phyloP scores from a whole-genome alignment of 1,284 basidiomycete species.

The Sporisorium scitamineum region DNA sequence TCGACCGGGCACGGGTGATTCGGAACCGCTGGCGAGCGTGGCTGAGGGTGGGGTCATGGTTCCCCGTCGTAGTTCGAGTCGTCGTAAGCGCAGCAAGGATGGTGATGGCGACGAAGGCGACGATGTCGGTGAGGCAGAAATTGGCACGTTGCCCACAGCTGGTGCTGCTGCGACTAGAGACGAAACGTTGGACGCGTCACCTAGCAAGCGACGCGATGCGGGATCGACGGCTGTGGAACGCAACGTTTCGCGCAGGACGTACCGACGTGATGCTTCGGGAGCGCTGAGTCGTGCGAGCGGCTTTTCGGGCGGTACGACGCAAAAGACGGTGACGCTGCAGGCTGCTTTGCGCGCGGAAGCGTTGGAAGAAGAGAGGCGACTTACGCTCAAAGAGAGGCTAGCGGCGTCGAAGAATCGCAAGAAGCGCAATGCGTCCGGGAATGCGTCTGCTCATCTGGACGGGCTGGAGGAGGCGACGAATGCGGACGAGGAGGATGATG shows the following conservation, averaged over 20 bases:
- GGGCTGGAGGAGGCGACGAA: slow-evolving; percentile 26
- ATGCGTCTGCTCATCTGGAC: slow-evolving; percentile 23
- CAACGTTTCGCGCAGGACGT: slow-evolving; percentile 20
- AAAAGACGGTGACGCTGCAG: slow-evolving; percentile 53
- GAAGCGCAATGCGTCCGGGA: slow-evolving; percentile 26
- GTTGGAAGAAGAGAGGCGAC: slow-evolving; percentile 56
- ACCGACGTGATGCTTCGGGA: slow-evolving; percentile 40
- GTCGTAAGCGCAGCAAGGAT: slow-evolving; percentile 16
- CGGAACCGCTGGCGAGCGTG: slow-evolving; percentile 34
- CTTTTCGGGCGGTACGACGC: slow-evolving; percentile 29
- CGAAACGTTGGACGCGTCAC: slow-evolving; percentile 1
- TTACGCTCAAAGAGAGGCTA: slow-evolving; percentile 46
- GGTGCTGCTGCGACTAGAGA: slow-evolving; percentile 4
- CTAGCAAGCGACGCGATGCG: slow-evolving; percentile 16
- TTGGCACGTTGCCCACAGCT: not conserved
- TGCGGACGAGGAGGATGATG: slow-evolving; percentile 19
- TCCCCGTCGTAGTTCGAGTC: slow-evolving; percentile 36
- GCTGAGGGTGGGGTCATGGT: slow-evolving; percentile 34
- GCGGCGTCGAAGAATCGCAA: slow-evolving; percentile 25
- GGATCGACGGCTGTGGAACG: slow-evolving; percentile 18
- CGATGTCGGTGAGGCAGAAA: not conserved
- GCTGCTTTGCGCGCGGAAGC: slow-evolving; percentile 60
- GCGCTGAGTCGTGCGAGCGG: slow-evolving; percentile 49
- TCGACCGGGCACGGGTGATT: slow-evolving; percentile 34
- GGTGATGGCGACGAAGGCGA: too few species aligned